These are phyloP conservation scores for Haplosporangium sp. DNA, from an alignment of 371 early-diverging fungal species.

Conservation along the genomic window DNA sequence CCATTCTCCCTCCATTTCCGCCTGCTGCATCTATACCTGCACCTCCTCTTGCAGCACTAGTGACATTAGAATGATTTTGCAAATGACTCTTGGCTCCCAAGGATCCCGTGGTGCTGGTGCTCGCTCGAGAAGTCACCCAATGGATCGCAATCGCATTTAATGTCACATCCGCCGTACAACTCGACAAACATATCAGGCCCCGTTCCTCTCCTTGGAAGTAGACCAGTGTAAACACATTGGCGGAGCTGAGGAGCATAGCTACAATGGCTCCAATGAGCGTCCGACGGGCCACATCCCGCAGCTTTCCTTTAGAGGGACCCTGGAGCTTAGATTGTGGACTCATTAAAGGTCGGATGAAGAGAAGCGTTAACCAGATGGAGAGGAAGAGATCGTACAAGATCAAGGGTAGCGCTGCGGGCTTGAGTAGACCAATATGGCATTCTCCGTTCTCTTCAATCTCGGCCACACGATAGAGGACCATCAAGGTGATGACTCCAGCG, in stretches of 20 bases:
- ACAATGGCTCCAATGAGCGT: slow-evolving; percentile 55
- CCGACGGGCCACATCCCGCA: slow-evolving; percentile 58
- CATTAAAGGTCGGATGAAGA: slow-evolving; percentile 58
- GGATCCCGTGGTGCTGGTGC: neutral
- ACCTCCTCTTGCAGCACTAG: no score
- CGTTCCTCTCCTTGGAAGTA: slow-evolving; percentile 54
- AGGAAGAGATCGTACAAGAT: slow-evolving; percentile 57
- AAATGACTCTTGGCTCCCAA: no score
- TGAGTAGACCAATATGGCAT: slow-evolving; percentile 56
- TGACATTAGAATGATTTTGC: no score
- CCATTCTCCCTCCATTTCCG: neutral
- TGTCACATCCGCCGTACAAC: slow-evolving; percentile 17
- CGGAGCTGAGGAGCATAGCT: slow-evolving; percentile 44
- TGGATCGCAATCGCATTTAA: slow-evolving; percentile 28
- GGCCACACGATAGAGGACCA: slow-evolving; percentile 48
- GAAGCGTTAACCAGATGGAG: slow-evolving; percentile 37
- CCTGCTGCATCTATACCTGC: neutral
- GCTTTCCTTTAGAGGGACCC: slow-evolving; percentile 20
- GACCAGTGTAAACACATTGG: slow-evolving; percentile 55
- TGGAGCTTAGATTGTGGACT: slow-evolving; percentile 14
- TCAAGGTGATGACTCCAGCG: slow-evolving; percentile 52
- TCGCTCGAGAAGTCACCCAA: slow-evolving; percentile 30
- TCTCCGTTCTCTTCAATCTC: slow-evolving; percentile 36
- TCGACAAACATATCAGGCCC: slow-evolving; percentile 19
- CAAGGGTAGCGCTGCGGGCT: slow-evolving; percentile 51